Conservation (phyloP, 371 early-diverging fungal genomes). For the Paraphysoderma sedebokerense region DNA sequence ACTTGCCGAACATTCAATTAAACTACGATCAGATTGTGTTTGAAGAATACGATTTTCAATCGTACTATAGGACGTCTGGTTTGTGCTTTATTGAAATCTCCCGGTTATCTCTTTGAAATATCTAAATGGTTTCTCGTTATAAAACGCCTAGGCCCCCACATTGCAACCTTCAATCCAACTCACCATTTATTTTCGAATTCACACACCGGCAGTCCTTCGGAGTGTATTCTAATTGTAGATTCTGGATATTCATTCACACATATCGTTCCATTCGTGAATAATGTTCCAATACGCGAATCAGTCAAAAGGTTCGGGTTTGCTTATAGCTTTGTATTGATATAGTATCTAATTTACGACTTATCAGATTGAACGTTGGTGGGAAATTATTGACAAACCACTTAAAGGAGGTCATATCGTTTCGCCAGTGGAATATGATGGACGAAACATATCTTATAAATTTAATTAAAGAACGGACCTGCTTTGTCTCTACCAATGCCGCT, state of each 20-base stretch:
- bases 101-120: neutral
- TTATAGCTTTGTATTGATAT: neutral
- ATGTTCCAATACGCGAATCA: constrained; percentile 30
- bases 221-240: constrained; percentile 56
- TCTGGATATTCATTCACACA: constrained; percentile 70
- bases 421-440: constrained; percentile 85
- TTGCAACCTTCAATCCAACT: neutral
- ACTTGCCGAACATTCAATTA: constrained; percentile 47
- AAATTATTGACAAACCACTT: constrained; percentile 67
- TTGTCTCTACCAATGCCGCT: constrained; percentile 45
- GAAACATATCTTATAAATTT: constrained; percentile 65
- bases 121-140: neutral
- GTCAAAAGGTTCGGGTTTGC: constrained; percentile 18
- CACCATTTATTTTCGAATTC: too few relatives aligned
- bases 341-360: neutral
- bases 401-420: constrained; percentile 73
- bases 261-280: constrained; percentile 47
- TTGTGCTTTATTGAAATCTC: constrained; percentile 7
- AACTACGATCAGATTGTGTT: constrained; percentile 65
- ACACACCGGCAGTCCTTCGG: too few relatives aligned
- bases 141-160: neutral
- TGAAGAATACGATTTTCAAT: constrained; percentile 61
- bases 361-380: constrained; percentile 65
- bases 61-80: constrained; percentile 37
- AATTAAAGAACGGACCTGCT: constrained; percentile 69